Evolutionary conservation across 2,329 filamentous ascomycete genomes (phyloP), one percentile per base, ranked within the genome.

Genomic region (Penicillium capsulatum): DNA sequence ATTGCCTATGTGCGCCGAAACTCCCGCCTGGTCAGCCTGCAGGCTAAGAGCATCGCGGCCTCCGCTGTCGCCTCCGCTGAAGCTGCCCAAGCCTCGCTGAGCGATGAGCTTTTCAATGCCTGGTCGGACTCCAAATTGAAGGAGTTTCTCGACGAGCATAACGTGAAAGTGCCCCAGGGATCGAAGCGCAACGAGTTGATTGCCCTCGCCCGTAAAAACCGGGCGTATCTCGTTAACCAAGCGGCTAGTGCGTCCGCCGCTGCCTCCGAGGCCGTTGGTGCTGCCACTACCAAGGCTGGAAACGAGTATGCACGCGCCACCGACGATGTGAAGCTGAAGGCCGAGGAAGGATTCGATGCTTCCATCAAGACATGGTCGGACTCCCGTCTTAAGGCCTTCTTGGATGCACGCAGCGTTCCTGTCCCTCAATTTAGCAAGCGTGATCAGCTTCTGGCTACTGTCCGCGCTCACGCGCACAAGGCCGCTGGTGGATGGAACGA

Each of bases 71-170:
- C 80, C 24, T 83, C 79, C 30, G 81, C 83, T 9, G 79, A 83
- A 34, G 73, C 79, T 27, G 83, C 86, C 1, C 84, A 89, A 53
- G 72, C 83, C 36, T 84, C 80, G 33, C 70, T 97, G 29, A 87
- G 83, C 47, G 87, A 97, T 55, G 81, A 83, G 56, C 73, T 96
- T 37, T 84, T 97, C 58, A 83, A 94, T 54, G 81, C 86, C 3
- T 98, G 92, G 92, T 83, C 84, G 58, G 90, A 96, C 59, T 83
- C 77, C 57, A 74, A 94, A 65, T 76, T 98, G 63, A 97, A 97
- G 76, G 83, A 87, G 48, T 97, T 92, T 72, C 81, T 81, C 39
- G 91, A 97, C 71, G 87, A 90, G 75, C 92, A 97, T 55, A 80
- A 81, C 42, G 84, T 98, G 60, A 76, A 76, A 72, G 87, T 96